phyloP scores from a whole-genome alignment of 2,329 filamentous ascomycete species.

The Lachnellula suecica region DNA sequence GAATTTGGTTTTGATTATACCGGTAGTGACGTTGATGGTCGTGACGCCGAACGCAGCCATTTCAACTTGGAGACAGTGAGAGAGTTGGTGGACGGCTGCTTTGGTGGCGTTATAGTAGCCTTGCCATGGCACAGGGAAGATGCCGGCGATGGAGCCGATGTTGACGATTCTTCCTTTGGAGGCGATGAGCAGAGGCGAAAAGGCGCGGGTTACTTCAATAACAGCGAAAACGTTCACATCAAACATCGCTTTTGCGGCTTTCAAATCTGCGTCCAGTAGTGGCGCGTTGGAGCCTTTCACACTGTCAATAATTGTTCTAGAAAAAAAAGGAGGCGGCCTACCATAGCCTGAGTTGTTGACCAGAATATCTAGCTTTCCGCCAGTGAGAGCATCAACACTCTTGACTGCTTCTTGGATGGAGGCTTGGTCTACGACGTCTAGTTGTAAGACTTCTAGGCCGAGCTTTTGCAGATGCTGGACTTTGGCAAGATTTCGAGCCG shows the following conservation, averaged over 20 bases:
- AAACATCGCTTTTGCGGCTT: conserved; percentile 26
- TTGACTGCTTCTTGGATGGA: conserved; percentile 34
- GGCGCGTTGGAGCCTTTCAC: not conserved
- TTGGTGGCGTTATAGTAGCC: conserved; percentile 20
- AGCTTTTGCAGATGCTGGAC: conserved; percentile 22
- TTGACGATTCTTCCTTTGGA: conserved; percentile 31
- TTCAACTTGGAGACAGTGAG: conserved; percentile 15
- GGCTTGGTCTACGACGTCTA: conserved; percentile 38
- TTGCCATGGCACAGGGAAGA: conserved; percentile 9
- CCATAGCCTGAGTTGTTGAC: conserved; percentile 42
- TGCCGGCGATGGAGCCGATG: conserved; percentile 17
- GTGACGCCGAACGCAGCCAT: conserved; percentile 21
- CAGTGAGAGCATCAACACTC: conserved; percentile 32
- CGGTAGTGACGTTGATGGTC: conserved; percentile 21
- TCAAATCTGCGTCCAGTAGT: conserved; percentile 28
- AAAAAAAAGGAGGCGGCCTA: not conserved
- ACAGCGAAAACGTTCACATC: conserved; percentile 32
- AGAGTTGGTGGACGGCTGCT: conserved; percentile 14
- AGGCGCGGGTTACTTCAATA: conserved; percentile 28
- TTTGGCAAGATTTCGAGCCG: conserved; percentile 36
- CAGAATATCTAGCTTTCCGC: conserved; percentile 38
- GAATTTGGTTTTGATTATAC: conserved; percentile 21
- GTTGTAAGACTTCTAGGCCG: conserved; percentile 29
- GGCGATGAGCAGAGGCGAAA: conserved; percentile 26
- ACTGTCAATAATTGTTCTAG: not conserved